Conservation (phyloP, 1,139 yeast species). For the Diutina rugosa region DNA sequence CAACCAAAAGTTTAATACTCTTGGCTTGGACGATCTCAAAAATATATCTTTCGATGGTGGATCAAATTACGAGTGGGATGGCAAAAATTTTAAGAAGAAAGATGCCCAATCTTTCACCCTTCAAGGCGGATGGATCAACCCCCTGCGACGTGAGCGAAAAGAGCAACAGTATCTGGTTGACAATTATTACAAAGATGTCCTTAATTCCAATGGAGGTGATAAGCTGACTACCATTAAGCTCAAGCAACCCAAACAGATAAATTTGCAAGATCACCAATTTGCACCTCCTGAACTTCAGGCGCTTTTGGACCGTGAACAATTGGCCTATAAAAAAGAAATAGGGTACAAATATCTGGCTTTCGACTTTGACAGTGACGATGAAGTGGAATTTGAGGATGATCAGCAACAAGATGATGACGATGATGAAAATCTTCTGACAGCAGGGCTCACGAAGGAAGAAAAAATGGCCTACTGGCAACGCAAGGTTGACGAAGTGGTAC, state of each 20-base stretch:
- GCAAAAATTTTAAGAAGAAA: constrained; percentile 76
- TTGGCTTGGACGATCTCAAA: constrained; percentile 87
- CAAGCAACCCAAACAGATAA: constrained; percentile 59
- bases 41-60: constrained; percentile 68
- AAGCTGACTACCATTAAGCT: constrained; percentile 21
- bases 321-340: constrained; percentile 59
- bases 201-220: constrained; percentile 20
- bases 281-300: constrained; percentile 54
- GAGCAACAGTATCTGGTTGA: constrained; percentile 83
- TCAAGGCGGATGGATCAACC: constrained; percentile 58
- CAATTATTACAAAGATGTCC: constrained; percentile 73
- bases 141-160: constrained; percentile 80
- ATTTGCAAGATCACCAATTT: constrained; percentile 81
- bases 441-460: constrained; percentile 26
- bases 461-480: constrained; percentile 43
- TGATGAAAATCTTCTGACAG: constrained; percentile 29
- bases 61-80: constrained; percentile 96
- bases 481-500: constrained; percentile 55
- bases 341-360: constrained; percentile 54
- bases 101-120: constrained; percentile 30
- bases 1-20: constrained; percentile 66
- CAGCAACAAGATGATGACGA: constrained; percentile 21
- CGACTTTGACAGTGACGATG: constrained; percentile 43
- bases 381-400: constrained; percentile 38
- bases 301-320: constrained; percentile 66